Base-by-base conservation (phyloP, 768 basidiomycete genomes). In the Boletellus sp. region DNA sequence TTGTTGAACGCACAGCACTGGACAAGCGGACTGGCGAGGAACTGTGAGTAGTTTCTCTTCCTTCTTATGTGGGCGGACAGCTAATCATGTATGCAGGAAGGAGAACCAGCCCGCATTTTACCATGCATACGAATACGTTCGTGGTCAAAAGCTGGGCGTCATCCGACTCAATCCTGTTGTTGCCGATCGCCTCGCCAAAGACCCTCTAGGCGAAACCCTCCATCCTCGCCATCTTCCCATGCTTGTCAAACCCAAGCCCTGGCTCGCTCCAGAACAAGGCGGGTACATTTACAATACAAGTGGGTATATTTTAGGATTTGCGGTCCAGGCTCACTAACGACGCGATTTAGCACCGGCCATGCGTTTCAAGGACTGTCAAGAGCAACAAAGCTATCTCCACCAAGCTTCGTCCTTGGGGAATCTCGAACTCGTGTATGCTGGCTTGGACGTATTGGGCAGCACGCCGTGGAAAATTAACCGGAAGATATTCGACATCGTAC, bases 151-250 rank as follows among this genome's bases (percentile, higher is more conserved):
- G 64, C 77, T 96, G n/a, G 95, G 95, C 24, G 81, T 97, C 19
- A 85, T 98, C 65, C 83, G 83, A 63, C 70, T 95, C 51, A 95
- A 97, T 66, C 83, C 86, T 0, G 81, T 77, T 4, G 86, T 98
- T 6, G 73, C 84, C 3, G 83, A 87, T 13, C 79, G 87, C 3
- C 72, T 98, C 47, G 83, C 90, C 3, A 82, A 80, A 50, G 94
- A 97, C 52, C 75, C 70, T 35, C 61, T 94, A 17, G 70, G 74
- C 12, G 78, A 83, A 46, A 80, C 87, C 0, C 73, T 97, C 16
- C 93, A 95, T 69, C 94, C 95, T 15, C 89, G 94, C 2, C 90
- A 95, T 67, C 76, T 99, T 20, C 95, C 95, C 9, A 99, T 98
- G 96, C 77, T 99, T 7, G 79, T 94, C 22, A 83, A 84, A 53